Base-by-base conservation (phyloP, 805 yeast genomes). In the Starmera quercuum region DNA sequence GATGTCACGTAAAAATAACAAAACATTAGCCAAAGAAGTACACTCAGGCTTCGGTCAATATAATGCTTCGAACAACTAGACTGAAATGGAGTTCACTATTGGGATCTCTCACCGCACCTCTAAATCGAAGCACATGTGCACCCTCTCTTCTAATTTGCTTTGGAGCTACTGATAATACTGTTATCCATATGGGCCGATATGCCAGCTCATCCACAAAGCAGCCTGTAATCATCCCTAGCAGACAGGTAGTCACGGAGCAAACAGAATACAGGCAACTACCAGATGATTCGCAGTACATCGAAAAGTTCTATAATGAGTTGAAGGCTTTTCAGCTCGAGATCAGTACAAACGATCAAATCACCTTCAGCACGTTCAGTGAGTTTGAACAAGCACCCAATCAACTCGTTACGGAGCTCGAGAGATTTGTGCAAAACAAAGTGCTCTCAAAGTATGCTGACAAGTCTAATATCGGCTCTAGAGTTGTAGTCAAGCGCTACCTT, bases 261-360 rank as follows among this genome's bases (percentile, higher is more conserved):
- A 42, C 54, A 1, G 54, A 49, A 31, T 71, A 71, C 41, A 60
- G 53, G 23, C 77, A 71, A 41, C 45, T 71, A 14, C 78, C 78
- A 0, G 77, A 71, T 27, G 75, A 71, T 43, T 68, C 75, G 0
- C 65, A 64, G 39, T 69, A 64, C 45, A 68, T 71, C 22, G 73
- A 68, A 32, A 66, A 68, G 35, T 73, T 66, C 45, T 69, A 68
- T 45, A 54, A 54, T 11, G 73, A 69, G 32, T 42, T 71, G 24
- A 35, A 42, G 12, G 36, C 47, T 4, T 67, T 63, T 45, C 49
- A 59, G 33, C 47, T 51, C 15, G 46, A 47, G 24, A 39, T 64
- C 11, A 49, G 40, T 28, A 31, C 32, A 6, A 53, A 47, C 23
- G 35, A 37, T 7, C 35, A 44, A 13, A 42, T 42, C 16, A 42